Conservation (phyloP, 148 eudicot species). For the Rhododendron henanense region DNA sequence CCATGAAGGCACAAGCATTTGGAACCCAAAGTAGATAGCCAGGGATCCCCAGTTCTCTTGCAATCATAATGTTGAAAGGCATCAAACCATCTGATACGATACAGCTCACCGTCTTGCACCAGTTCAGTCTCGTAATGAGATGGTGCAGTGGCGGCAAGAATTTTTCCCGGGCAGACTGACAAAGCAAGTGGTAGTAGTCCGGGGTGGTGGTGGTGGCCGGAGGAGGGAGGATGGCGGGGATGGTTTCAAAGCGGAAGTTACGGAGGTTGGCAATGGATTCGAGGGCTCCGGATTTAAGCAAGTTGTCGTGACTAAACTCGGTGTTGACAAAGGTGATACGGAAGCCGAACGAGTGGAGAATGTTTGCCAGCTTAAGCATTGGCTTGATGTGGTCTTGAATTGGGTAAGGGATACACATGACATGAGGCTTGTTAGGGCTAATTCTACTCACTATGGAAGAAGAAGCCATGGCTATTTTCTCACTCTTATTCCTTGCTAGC, state of each 20-base stretch:
- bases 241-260: slow-evolving; percentile 43
- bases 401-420: slow-evolving; percentile 52
- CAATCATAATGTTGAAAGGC: slow-evolving; percentile 26
- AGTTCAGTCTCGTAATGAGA: not conserved
- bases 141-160: not conserved
- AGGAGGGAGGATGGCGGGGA: slow-evolving; percentile 60
- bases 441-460: not conserved
- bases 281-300: slow-evolving; percentile 42
- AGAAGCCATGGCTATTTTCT: not conserved
- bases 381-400: slow-evolving; percentile 72
- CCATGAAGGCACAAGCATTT: slow-evolving; percentile 10
- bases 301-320: slow-evolving; percentile 45
- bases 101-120: not conserved
- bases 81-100: slow-evolving; percentile 7
- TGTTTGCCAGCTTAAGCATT: slow-evolving; percentile 55
- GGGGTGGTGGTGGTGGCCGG: slow-evolving; percentile 26
- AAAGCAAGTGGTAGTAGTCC: not conserved
- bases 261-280: slow-evolving; percentile 42
- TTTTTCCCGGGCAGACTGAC: slow-evolving; percentile 7
- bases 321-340: slow-evolving; percentile 60
- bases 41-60: slow-evolving; percentile 7
- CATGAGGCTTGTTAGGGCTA: not conserved
- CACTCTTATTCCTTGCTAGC: not conserved
- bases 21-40: slow-evolving; percentile 17
- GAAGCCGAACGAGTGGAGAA: slow-evolving; percentile 53